Evolutionary conservation across 495 filamentous ascomycete species (phyloP).

Genomic region (Penicillium paxilli): DNA sequence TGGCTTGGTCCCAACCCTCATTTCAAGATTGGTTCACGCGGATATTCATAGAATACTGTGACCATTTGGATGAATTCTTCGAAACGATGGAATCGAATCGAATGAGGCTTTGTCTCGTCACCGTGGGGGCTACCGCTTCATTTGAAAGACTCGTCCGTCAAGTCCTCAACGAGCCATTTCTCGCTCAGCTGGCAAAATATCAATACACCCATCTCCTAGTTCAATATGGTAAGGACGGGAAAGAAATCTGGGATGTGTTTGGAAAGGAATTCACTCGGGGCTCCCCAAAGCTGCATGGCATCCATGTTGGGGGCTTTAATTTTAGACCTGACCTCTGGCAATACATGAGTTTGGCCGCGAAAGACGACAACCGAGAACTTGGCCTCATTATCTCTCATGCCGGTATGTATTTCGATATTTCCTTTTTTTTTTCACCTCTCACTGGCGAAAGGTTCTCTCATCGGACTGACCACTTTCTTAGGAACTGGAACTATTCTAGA

Average conservation of each 20-base stretch:
- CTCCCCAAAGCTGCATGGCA: constrained; percentile 26
- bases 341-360: constrained; percentile 55
- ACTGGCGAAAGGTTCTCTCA: too few relatives aligned
- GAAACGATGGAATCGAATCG: neutral
- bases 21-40: neutral
- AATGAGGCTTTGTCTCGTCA: constrained; percentile 70
- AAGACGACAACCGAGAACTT: constrained; percentile 44
- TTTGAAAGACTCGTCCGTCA: constrained; percentile 72
- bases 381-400: constrained; percentile 84
- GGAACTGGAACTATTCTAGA: constrained; percentile 90
- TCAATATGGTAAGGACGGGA: constrained; percentile 71
- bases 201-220: constrained; percentile 68
- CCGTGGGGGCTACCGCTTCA: constrained; percentile 85
- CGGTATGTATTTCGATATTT: constrained; percentile 48
- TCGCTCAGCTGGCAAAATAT: constrained; percentile 50
- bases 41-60: neutral
- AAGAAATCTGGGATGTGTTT: constrained; percentile 44
- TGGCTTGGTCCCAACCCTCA: neutral
- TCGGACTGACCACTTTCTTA: constrained; percentile 26
- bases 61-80: neutral
- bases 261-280: constrained; percentile 12
- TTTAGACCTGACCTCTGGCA: constrained; percentile 59
- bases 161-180: constrained; percentile 60
- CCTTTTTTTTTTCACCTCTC: neutral
- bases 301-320: constrained; percentile 63